Evolutionary conservation across 805 yeast species (phyloP).

Genomic region (Candida insectorum): DNA sequence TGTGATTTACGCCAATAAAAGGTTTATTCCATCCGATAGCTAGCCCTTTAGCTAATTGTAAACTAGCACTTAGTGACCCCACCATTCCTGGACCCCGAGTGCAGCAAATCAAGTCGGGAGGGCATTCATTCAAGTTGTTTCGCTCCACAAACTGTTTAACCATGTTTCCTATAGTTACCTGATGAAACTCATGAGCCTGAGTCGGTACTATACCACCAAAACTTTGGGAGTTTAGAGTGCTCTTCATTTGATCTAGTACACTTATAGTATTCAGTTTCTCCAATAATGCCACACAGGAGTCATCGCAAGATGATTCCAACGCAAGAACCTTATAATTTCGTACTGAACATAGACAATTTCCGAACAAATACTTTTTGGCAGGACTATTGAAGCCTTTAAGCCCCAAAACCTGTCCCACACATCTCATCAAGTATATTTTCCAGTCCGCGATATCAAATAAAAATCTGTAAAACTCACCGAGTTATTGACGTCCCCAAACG

Average conservation of each 20-base stretch:
- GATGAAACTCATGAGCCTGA: constrained; percentile 79
- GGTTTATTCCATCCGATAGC: constrained; percentile 76
- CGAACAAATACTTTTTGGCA: neutral
- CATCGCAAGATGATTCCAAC: constrained; percentile 93
- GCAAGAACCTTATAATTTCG: constrained; percentile 68
- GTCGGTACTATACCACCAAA: constrained; percentile 89
- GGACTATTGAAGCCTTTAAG: too few relatives aligned
- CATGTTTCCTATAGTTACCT: constrained; percentile 49
- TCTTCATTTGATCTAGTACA: constrained; percentile 56
- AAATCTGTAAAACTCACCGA: too few relatives aligned
- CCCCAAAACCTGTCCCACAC: too few relatives aligned
- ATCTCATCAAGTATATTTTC: too few relatives aligned
- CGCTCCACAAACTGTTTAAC: constrained; percentile 43
- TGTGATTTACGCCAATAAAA: constrained; percentile 88
- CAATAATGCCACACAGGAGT: constrained; percentile 81
- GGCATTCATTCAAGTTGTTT: constrained; percentile 18
- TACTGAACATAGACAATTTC: too few relatives aligned
- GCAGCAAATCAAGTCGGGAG: constrained; percentile 77
- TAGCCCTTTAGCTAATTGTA: constrained; percentile 82
- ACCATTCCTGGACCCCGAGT: constrained; percentile 98
- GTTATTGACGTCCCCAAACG: too few relatives aligned
- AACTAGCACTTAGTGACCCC: constrained; percentile 79
- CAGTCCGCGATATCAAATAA: too few relatives aligned
- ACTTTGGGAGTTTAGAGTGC: constrained; percentile 60
- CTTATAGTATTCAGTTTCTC: constrained; percentile 38